Percentiles rank a stretch among this genome's conserved stretches.
Conservation (phyloP, 768 basidiomycete species). For the Xanthoconium purpureum region DNA sequence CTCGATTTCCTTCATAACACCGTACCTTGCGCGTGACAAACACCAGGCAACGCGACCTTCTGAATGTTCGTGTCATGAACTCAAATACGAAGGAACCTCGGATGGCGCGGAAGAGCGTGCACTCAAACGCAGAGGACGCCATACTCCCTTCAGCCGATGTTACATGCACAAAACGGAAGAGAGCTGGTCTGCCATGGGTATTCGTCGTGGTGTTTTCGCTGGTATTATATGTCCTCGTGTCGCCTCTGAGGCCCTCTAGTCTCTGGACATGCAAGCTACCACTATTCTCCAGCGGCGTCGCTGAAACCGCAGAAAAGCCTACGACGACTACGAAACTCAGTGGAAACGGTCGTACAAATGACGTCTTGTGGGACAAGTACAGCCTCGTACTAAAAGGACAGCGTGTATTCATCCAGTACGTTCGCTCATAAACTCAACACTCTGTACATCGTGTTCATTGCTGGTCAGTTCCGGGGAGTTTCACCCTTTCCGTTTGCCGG, state of each 20-base stretch:
- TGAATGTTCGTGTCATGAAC: conserved; percentile 4
- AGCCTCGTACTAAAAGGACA: conserved; percentile 68
- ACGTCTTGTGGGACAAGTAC: conserved; percentile 63
- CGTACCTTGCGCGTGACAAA: not conserved
- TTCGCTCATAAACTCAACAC: conserved; percentile 12
- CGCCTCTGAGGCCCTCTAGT: conserved; percentile 2
- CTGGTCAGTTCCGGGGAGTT: conserved; percentile 73
- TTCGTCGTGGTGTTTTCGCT: conserved; percentile 13
- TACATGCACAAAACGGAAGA: conserved; percentile 2
- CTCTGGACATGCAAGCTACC: not conserved
- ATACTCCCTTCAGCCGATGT: not conserved
- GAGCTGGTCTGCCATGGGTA: conserved; percentile 9
- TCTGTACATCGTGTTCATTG: not conserved
- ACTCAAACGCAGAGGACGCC: not conserved
- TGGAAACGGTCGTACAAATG: conserved; percentile 35
- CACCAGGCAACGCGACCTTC: not conserved
- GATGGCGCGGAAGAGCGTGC: not conserved
- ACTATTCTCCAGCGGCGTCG: conserved; percentile 23
- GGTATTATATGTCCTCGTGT: conserved; percentile 16
- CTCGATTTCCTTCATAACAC: not conserved
- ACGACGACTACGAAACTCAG: conserved; percentile 6
- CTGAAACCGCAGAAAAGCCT: not conserved
- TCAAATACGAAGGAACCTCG: not conserved
- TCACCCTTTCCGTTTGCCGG: conserved; percentile 78
- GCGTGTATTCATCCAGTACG: conserved; percentile 69